Conservation (phyloP, 2,329 filamentous ascomycete genomes). For the Paraconiothyrium brasiliense region DNA sequence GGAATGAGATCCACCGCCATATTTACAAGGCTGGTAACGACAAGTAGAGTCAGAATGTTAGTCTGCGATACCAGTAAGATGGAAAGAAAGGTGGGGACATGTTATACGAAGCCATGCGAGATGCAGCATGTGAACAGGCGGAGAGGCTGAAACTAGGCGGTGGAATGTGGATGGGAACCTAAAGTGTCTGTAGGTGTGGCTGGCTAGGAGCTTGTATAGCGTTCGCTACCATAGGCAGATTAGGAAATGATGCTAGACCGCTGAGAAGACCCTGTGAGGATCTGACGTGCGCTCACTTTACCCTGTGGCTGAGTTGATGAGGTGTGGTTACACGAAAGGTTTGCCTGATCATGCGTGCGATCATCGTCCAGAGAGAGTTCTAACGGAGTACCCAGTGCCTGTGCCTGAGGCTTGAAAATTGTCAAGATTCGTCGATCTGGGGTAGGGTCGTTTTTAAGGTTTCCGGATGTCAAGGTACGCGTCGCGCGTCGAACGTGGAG, state of each 20-base stretch:
- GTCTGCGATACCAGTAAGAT: background rate
- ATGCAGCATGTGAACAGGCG: conserved; percentile 3
- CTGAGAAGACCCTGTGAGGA: background rate
- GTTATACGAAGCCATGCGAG: conserved; percentile 6
- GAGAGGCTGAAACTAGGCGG: conserved; percentile 1
- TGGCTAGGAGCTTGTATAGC: background rate
- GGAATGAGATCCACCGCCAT: background rate
- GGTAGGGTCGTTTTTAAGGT: background rate
- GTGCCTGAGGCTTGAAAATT: too few relatives aligned
- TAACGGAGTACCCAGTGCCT: background rate
- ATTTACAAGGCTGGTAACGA: background rate
- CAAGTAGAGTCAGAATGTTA: background rate
- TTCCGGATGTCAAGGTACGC: background rate
- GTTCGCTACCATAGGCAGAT: too few relatives aligned
- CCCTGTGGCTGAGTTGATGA: conserved; percentile 10
- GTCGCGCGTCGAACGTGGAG: background rate
- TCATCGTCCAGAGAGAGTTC: background rate
- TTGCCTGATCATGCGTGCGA: background rate
- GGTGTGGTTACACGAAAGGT: conserved; percentile 8
- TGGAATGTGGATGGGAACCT: conserved; percentile 4
- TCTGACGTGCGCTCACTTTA: background rate
- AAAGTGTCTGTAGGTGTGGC: background rate
- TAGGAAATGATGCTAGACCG: background rate
- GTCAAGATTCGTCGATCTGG: too few relatives aligned
- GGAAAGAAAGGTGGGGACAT: background rate